These are phyloP conservation scores for Paramarasmius palmivorus DNA, from an alignment of 1,284 basidiomycete genomes.

Conservation along the genomic window DNA sequence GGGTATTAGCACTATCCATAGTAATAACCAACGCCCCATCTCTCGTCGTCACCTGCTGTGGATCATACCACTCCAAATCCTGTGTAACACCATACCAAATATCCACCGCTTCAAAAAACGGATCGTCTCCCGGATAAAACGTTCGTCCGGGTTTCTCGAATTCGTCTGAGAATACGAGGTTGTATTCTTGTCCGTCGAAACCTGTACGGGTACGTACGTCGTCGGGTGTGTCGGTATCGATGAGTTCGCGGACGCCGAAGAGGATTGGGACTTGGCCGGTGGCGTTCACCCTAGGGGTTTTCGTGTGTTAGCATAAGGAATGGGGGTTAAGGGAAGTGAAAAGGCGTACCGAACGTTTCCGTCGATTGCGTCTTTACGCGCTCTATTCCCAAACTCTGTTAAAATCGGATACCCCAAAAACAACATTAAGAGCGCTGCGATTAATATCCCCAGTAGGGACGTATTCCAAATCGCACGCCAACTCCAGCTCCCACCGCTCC, in stretches of 20 bases:
- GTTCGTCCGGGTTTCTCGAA: conserved; percentile 73
- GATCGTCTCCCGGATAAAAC: conserved; percentile 71
- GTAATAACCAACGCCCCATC: conserved; percentile 75
- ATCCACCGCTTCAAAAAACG: conserved; percentile 71
- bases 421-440: background rate
- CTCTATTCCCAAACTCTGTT: conserved; percentile 30
- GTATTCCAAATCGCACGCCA: background rate
- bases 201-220: conserved; percentile 59
- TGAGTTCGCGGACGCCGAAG: conserved; percentile 58
- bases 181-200: conserved; percentile 64
- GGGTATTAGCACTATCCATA: conserved; percentile 44
- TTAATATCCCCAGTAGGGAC: background rate
- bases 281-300: conserved; percentile 55
- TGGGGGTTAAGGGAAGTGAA: background rate
- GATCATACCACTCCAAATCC: conserved; percentile 80
- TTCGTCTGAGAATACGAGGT: conserved; percentile 82
- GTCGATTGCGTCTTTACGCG: background rate
- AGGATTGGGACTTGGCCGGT: conserved; percentile 40
- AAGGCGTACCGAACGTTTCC: conserved; percentile 32
- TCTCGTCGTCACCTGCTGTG: conserved; percentile 72
- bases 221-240: conserved; percentile 70
- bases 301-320: no score
- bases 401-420: conserved; percentile 31
- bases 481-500: conserved; percentile 36
- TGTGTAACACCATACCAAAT: conserved; percentile 66